Conservation (phyloP, 768 basidiomycete genomes). For the Fistulinella prunicolor region DNA sequence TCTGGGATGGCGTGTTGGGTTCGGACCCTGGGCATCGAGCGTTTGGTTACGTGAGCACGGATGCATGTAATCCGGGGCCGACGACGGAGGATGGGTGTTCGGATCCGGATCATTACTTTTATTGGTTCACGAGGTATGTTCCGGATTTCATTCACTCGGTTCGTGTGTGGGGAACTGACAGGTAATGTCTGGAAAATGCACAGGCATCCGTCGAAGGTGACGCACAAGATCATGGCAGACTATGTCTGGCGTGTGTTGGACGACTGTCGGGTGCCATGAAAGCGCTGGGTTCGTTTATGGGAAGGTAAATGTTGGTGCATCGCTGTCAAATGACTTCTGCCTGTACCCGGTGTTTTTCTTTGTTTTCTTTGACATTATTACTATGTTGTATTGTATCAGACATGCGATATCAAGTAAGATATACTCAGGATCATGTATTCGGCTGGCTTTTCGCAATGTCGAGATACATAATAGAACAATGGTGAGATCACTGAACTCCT, state of each 20-base stretch:
- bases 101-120: slow-evolving; percentile 50
- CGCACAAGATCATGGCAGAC: slow-evolving; percentile 52
- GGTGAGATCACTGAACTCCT: too few relatives aligned
- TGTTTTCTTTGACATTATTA: too few relatives aligned
- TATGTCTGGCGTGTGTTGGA: slow-evolving; percentile 42
- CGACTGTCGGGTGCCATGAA: slow-evolving; percentile 23
- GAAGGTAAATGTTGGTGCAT: too few relatives aligned
- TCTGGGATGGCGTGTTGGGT: slow-evolving; percentile 50
- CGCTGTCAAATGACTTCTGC: too few relatives aligned
- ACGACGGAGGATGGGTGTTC: slow-evolving; percentile 34
- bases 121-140: slow-evolving; percentile 51
- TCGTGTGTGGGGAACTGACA: neutral
- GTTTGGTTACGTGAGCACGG: slow-evolving; percentile 47
- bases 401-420: too few relatives aligned
- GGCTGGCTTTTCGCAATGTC: too few relatives aligned
- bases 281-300: too few relatives aligned
- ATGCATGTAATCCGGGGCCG: slow-evolving; percentile 35
- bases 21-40: slow-evolving; percentile 42
- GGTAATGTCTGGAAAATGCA: neutral
- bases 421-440: too few relatives aligned
- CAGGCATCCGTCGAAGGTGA: slow-evolving; percentile 51
- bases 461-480: too few relatives aligned
- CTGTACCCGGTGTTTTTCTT: too few relatives aligned
- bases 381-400: too few relatives aligned
- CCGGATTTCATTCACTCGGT: neutral